Evolutionary conservation across 768 basidiomycete species (phyloP).

Genomic region (Epithele typhae): DNA sequence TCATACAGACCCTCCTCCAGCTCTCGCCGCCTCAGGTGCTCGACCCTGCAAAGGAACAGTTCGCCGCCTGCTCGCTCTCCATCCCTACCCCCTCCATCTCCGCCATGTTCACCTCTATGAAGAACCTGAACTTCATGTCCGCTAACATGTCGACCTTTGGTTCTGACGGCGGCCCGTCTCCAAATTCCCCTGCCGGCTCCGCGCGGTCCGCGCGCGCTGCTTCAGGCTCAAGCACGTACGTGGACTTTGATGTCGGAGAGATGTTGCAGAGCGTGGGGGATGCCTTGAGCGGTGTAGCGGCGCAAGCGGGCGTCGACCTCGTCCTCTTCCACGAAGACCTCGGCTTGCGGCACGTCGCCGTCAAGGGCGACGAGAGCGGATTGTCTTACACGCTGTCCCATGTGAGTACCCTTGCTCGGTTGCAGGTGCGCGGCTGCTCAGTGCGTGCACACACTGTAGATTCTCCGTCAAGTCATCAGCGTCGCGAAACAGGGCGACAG

Average conservation of each 20-base stretch:
- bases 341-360: constrained; percentile 81
- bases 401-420: constrained; percentile 47
- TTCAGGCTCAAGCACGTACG: constrained; percentile 8
- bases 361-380: constrained; percentile 81
- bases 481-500: constrained; percentile 72
- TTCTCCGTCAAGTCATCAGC: constrained; percentile 77
- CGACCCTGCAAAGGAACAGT: constrained; percentile 91
- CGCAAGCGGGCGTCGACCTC: constrained; percentile 82
- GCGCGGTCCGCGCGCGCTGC: neutral
- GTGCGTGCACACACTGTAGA: constrained; percentile 39
- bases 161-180: constrained; percentile 13
- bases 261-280: constrained; percentile 87
- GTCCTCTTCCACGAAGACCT: constrained; percentile 89
- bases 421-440: neutral
- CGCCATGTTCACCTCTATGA: constrained; percentile 87
- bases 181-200: constrained; percentile 5
- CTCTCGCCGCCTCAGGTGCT: constrained; percentile 86
- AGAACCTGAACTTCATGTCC: constrained; percentile 89
- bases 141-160: constrained; percentile 68
- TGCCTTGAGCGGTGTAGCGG: constrained; percentile 77
- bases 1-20: constrained; percentile 88
- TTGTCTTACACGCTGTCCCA: constrained; percentile 78
- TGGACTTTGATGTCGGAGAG: constrained; percentile 89
- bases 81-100: constrained; percentile 87
- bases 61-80: constrained; percentile 82